These are phyloP conservation scores for Phytopythium oedochilum DNA, from an alignment of 352 stramenopile genomes.

Conservation along the genomic window DNA sequence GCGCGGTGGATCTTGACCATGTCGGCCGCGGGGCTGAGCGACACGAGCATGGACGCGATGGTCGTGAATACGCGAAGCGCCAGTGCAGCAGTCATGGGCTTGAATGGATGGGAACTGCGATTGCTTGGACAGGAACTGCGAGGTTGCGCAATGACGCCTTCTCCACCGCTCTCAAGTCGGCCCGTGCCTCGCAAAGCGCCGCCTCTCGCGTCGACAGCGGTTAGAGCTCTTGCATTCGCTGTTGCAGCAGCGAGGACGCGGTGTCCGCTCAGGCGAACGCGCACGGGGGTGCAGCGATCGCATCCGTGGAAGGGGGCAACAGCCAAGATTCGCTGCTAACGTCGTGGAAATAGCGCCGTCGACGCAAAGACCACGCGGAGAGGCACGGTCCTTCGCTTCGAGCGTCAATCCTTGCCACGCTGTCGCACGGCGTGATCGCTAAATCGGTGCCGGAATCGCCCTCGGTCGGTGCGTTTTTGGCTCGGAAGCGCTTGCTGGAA, in stretches of 20 bases:
- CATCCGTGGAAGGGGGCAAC: background rate
- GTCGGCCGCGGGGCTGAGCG: constrained; percentile 13
- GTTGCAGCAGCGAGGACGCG: background rate
- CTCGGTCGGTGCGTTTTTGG: background rate
- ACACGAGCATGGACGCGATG: constrained; percentile 20
- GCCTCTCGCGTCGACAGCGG: background rate
- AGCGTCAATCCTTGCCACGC: background rate
- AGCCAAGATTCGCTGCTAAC: background rate
- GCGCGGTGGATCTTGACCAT: constrained; percentile 24
- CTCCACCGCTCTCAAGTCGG: background rate
- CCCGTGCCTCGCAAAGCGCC: background rate
- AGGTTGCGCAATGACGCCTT: constrained; percentile 1
- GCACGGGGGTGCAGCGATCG: background rate
- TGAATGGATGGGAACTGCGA: background rate
- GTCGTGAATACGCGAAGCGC: constrained; percentile 12
- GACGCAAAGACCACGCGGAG: background rate
- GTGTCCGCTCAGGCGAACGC: background rate
- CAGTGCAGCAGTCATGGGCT: background rate
- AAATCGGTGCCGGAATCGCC: background rate
- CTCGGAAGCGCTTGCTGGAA: background rate
- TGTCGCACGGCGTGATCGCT: background rate
- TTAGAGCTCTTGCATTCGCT: no score
- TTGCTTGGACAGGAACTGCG: background rate
- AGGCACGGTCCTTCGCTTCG: no score
- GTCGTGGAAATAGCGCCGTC: background rate